Evolutionary conservation across 2,329 filamentous ascomycete species (phyloP), one percentile per base, ranked within the genome.

Genomic region (Curvularia sp.): DNA sequence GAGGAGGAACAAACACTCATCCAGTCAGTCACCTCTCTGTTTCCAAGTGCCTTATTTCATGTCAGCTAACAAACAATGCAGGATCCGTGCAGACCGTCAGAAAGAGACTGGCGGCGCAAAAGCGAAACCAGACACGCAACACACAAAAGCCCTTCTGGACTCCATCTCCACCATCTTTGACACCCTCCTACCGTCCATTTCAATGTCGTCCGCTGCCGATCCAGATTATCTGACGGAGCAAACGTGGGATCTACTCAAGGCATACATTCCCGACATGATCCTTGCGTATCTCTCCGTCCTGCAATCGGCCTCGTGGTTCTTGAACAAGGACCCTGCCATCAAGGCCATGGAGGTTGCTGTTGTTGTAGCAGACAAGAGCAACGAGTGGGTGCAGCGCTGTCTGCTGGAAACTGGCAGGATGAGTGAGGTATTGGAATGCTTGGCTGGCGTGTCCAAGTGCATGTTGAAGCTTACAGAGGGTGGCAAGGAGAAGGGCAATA

Each of bases 271-370:
- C 1, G 93, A 97, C 74, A 85, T 91, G 18, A 82, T 97, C 41
- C 83, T 99, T 49, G 91, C 90, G 2, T 97, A 95, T 74, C 87
- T 95, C 72, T 89, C 86, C 68, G 88, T 90, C 1, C 81, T 98
- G 49, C 90, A 96, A 74, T 90, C 90, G 71, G 89, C 90, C 0
- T 92, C 92, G 3, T 88, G 87, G 46, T 84, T 86, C 48, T 80
- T 96, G 42, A 89, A 87, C 45, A 87, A 92, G 42, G 91, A 94
- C 57, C 86, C 89, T 64, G 82, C 96, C 18, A 83, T 95, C 25
- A 88, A 94, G 72, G 91, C 89, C 69, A 94, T 99, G 90, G 91
- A 97, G 58, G 81, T 99, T 15, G 89, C 92, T 1, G 87, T 88
- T 1, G 74, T 88, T 2, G 84, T 97, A 49, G 92, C 94, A 1